Conservation (phyloP, 805 yeast species). For the Cyberlindnera galapagoensis region DNA sequence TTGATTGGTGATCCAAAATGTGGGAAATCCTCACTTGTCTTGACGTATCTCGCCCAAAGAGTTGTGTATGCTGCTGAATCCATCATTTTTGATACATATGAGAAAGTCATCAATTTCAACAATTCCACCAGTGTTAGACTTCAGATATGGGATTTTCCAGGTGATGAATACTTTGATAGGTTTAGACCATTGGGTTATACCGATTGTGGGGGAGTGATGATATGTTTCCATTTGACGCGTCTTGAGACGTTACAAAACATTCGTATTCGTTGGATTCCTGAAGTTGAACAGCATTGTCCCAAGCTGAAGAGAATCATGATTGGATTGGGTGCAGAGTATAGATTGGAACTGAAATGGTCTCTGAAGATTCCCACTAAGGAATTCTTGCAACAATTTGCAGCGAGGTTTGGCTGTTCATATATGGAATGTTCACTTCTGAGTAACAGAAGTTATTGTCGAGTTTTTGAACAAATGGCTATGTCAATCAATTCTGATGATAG, state of each 20-base stretch:
- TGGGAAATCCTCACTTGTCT: conserved; percentile 23
- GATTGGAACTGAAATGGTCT: conserved; percentile 23
- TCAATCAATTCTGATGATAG: conserved; percentile 5
- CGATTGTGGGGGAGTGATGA: conserved; percentile 31
- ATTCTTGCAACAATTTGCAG: conserved; percentile 26
- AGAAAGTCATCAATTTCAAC: conserved; percentile 11
- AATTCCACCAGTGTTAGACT: conserved; percentile 23
- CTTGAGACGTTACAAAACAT: conserved; percentile 30
- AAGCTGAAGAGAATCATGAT: conserved; percentile 30
- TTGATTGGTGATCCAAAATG: conserved; percentile 23
- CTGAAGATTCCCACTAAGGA: conserved; percentile 22
- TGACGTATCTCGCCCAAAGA: conserved; percentile 16
- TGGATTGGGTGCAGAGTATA: conserved; percentile 33
- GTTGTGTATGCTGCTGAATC: conserved; percentile 5
- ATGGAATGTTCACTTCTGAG: conserved; percentile 29
- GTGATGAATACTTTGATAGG: conserved; percentile 32
- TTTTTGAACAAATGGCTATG: conserved; percentile 18
- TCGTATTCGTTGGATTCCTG: conserved; percentile 37
- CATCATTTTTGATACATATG: conserved; percentile 20
- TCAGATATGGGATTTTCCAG: conserved; percentile 38
- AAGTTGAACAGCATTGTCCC: conserved; percentile 33
- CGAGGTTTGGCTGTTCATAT: conserved; percentile 27
- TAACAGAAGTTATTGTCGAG: conserved; percentile 9
- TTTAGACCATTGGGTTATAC: conserved; percentile 37
- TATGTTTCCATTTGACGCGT: conserved; percentile 32